Base-by-base conservation (phyloP, 805 yeast genomes). In the Candida coquimbonensis region DNA sequence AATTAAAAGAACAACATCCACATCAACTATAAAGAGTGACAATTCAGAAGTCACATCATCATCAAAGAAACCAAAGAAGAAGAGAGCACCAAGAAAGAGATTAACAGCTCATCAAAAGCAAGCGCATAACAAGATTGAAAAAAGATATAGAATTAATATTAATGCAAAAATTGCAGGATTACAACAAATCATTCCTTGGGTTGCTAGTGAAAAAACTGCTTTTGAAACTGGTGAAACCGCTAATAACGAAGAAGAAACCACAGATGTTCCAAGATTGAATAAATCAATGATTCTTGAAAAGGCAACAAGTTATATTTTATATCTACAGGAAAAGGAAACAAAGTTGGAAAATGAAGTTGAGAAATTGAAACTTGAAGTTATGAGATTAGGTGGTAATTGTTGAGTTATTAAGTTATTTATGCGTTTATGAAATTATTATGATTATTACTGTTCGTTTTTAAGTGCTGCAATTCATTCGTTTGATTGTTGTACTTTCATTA, bases 61-160 rank as follows among this genome's bases (percentile, higher is more conserved):
- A 5, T 38, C 51, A 12, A 50, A 49, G 42, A 63, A 64, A 48
- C 59, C 61, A 36, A 66, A 66, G 57, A 67, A 66, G 65, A 72
- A 67, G 59, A 68, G 78, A 59, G 73, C 77, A 13, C 75, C 75
- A 39, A 64, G 81, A 58, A 77, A 78, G 63, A 70, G 80, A 61
- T 60, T 77, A 45, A 75, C 82, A 9, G 69, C 70, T 7, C 71
- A 73, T 52, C 88, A 82, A 63, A 80, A 81, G 53, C 78, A 78
- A 54, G 87, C 87, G 0, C 90, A 83, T 59, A 82, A 82, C 65
- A 78, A 77, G 62, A 80, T 83, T 50, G 89, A 83, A 57, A 80
- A 82, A 59, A 74, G 81, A 48, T 82, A 83, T 61, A 68, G 88
- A 59, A 81, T 80, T 49, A 82, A 82, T 61, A 81, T 83, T 60